Evolutionary conservation across 345 rosid genomes (phyloP).

Genomic region (Arabis alpina): DNA sequence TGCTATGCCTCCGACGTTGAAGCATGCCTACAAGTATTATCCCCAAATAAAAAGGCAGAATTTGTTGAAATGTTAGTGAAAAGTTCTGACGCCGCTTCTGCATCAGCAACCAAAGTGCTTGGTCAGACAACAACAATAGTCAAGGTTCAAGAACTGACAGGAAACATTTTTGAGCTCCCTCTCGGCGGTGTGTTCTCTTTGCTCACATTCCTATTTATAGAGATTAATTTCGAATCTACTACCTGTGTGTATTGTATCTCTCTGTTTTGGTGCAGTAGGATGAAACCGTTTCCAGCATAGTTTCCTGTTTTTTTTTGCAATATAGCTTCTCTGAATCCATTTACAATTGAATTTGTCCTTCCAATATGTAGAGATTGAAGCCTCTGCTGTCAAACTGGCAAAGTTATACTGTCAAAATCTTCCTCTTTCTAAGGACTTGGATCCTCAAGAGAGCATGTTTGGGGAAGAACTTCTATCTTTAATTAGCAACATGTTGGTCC

Average conservation of each 20-base stretch:
- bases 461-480: conserved; percentile 91
- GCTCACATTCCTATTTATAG: conserved; percentile 3
- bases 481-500: conserved; percentile 76
- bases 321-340: conserved; percentile 20
- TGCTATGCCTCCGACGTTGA: conserved; percentile 86
- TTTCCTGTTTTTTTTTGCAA: conserved; percentile 11
- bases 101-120: conserved; percentile 60
- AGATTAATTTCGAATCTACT: background rate
- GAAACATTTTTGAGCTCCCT: conserved; percentile 54
- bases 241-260: background rate
- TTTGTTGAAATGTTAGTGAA: conserved; percentile 59
- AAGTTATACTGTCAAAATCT: conserved; percentile 76
- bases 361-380: conserved; percentile 62
- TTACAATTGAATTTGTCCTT: conserved; percentile 29
- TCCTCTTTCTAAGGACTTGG: conserved; percentile 87
- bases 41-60: conserved; percentile 60
- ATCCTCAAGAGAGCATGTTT: conserved; percentile 88
- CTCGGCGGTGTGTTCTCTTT: conserved; percentile 57
- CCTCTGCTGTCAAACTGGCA: conserved; percentile 60
- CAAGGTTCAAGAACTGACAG: conserved; percentile 74
- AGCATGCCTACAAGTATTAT: conserved; percentile 67
- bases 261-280: conserved; percentile 12
- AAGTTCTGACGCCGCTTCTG: conserved; percentile 46
- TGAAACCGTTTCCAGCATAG: conserved; percentile 4
- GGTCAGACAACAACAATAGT: conserved; percentile 71